These are phyloP conservation scores for Neonectria ditissima DNA, from an alignment of 2,329 filamentous ascomycete species.

Conservation along the genomic window DNA sequence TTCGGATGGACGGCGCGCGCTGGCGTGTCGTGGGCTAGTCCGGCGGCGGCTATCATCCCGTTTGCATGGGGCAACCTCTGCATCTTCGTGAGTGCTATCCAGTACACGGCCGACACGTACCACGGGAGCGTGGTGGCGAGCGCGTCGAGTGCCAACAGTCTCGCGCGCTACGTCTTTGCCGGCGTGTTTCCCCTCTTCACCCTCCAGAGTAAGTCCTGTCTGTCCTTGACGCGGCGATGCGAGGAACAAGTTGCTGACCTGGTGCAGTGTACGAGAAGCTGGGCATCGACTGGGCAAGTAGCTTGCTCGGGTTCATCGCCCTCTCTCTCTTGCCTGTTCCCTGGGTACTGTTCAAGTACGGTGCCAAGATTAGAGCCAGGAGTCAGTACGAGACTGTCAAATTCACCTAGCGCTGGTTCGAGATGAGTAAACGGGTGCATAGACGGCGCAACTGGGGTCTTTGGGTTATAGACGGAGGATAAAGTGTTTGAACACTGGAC, in stretches of 20 bases:
- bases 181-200: constrained; percentile 72
- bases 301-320: constrained; percentile 61
- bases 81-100: constrained; percentile 65
- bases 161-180: constrained; percentile 67
- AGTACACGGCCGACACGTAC: constrained; percentile 69
- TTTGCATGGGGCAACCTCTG: constrained; percentile 72
- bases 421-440: not conserved
- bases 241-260: constrained; percentile 27
- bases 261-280: constrained; percentile 56
- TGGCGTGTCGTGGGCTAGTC: constrained; percentile 62
- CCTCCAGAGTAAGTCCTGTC: constrained; percentile 60
- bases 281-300: constrained; percentile 61
- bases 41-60: constrained; percentile 63
- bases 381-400: constrained; percentile 53
- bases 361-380: constrained; percentile 46
- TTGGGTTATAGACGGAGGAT: not conserved
- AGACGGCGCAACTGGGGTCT: not conserved
- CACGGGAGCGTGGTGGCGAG: constrained; percentile 66
- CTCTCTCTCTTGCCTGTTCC: constrained; percentile 62
- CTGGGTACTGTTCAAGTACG: constrained; percentile 64
- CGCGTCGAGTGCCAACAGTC: constrained; percentile 69
- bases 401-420: constrained; percentile 13
- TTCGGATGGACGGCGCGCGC: constrained; percentile 67
- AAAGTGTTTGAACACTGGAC: not conserved
- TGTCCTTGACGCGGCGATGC: fast-evolving